Evolutionary conservation across 2,329 filamentous ascomycete species (phyloP).

Genomic region (Colletotrichum musae): DNA sequence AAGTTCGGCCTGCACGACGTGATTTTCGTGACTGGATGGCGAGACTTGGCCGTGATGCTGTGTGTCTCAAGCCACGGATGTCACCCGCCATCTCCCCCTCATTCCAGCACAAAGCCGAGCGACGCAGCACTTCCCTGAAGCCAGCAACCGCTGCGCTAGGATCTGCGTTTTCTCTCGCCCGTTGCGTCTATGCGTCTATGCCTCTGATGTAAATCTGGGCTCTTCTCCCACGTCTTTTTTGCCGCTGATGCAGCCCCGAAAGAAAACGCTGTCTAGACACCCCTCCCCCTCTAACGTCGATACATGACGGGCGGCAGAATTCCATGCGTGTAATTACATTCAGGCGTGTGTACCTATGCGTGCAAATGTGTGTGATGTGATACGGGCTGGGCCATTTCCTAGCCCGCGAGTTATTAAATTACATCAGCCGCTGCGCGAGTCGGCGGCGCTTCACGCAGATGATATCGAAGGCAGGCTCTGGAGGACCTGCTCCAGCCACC

Average conservation of each 20-base stretch:
- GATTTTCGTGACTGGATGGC: not conserved
- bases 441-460: conserved; percentile 19
- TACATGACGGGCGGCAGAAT: not conserved
- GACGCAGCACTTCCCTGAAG: not conserved
- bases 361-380: not conserved
- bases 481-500: conserved; percentile 84
- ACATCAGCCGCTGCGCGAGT: not conserved
- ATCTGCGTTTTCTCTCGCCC: conserved; percentile 13
- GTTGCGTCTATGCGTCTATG: conserved; percentile 35
- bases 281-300: not conserved
- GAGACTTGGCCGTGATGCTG: not conserved
- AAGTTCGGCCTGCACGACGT: not conserved
- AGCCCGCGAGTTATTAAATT: conserved; percentile 6
- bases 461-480: conserved; percentile 13
- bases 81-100: conserved; percentile 22
- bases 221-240: not conserved
- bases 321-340: too few species aligned
- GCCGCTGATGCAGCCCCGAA: not conserved
- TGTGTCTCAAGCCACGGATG: conserved; percentile 33
- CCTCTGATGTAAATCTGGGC: conserved; percentile 18
- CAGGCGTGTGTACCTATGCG: too few species aligned
- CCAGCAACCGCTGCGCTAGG: conserved; percentile 13
- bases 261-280: not conserved
- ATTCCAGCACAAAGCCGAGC: conserved; percentile 29
- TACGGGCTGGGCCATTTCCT: not conserved